A percentile compares a stretch with the other conserved stretches of the same genome.
These are phyloP conservation scores for Priceomyces carsonii DNA, from an alignment of 805 yeast genomes.

Conservation along the genomic window DNA sequence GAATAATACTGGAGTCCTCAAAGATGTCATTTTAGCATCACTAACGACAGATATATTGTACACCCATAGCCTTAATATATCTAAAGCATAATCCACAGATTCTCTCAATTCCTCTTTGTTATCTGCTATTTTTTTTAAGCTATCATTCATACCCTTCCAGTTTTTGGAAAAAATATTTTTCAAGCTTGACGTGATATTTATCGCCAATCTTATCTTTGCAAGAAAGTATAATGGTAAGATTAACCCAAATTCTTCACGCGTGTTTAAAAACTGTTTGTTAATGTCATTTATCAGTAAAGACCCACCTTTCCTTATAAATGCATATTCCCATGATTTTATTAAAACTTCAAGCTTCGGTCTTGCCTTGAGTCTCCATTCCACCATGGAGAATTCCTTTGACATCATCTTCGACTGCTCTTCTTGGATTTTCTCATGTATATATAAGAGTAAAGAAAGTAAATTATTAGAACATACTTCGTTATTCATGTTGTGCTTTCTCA, in stretches of 20 bases:
- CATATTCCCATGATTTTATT: slow-evolving; percentile 67
- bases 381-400: slow-evolving; percentile 45
- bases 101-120: slow-evolving; percentile 69
- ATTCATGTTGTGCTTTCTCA: slow-evolving; percentile 41
- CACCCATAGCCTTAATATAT: slow-evolving; percentile 68
- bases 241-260: slow-evolving; percentile 59
- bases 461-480: slow-evolving; percentile 49
- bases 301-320: slow-evolving; percentile 65
- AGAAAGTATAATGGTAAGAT: slow-evolving; percentile 66
- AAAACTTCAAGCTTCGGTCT: slow-evolving; percentile 59
- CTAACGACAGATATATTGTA: slow-evolving; percentile 65
- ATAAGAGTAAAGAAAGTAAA: slow-evolving; percentile 56
- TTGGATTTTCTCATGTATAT: slow-evolving; percentile 67
- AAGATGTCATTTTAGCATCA: slow-evolving; percentile 65
- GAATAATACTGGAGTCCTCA: slow-evolving; percentile 75
- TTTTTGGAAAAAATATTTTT: slow-evolving; percentile 62
- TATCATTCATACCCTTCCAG: slow-evolving; percentile 65
- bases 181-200: slow-evolving; percentile 62
- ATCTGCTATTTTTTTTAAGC: slow-evolving; percentile 45
- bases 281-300: slow-evolving; percentile 53
- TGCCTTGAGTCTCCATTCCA: slow-evolving; percentile 65
- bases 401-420: slow-evolving; percentile 41
- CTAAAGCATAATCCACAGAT: slow-evolving; percentile 57
- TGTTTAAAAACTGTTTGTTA: slow-evolving; percentile 48
- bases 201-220: slow-evolving; percentile 65